Evolutionary conservation across 2,329 filamentous ascomycete species (phyloP), one percentile per base, ranked within the genome.

Genomic region (Fusarium sp.): DNA sequence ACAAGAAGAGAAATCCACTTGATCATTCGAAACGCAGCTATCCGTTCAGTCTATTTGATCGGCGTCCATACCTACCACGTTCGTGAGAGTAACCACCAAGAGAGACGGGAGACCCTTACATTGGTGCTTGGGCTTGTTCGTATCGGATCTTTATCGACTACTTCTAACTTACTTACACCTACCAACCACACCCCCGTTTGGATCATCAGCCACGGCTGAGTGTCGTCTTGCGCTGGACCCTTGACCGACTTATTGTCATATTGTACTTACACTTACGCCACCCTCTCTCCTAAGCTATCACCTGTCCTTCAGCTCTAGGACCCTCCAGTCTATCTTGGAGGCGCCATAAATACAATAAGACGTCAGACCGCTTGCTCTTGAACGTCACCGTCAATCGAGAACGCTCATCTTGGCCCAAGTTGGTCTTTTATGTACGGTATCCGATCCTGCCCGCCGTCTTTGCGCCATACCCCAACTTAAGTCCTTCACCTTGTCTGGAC

Each of bases 271-370:
- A 72, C 64, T 72, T 72, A 66, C 63, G 63, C 56, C 65, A 73
- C 71, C 66, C 65, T 62, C 36, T 31, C 44, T 52, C 22, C 52
- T 27, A 29, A 47, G 13, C 52, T 50, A 71, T 63, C 70, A 75
- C 61, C 67, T 64, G 54, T 71, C 44, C 71, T 68, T 49, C 61
- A 67, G 60, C 71, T 70, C 57, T 62, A 62, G 66, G 33, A 66
- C 70, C 70, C 63, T 73, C 72, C 60, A 68, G 50, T 54, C 64
- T 57, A 50, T 41, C 65, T 59, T 62, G 47, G 66, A 68, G 66
- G 66, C 69, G 57, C 73, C 70, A 70, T 63, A 66, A 71, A 62
- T 57, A 69, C 71, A 74, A 76, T 64, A 75, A 76, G 74, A 75
- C 71, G 66, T 63, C 74, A 76, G 74, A 76, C 73, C 73, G 74